Base-by-base conservation (phyloP, 257 asterid genomes). In the Petrea volubilis region DNA sequence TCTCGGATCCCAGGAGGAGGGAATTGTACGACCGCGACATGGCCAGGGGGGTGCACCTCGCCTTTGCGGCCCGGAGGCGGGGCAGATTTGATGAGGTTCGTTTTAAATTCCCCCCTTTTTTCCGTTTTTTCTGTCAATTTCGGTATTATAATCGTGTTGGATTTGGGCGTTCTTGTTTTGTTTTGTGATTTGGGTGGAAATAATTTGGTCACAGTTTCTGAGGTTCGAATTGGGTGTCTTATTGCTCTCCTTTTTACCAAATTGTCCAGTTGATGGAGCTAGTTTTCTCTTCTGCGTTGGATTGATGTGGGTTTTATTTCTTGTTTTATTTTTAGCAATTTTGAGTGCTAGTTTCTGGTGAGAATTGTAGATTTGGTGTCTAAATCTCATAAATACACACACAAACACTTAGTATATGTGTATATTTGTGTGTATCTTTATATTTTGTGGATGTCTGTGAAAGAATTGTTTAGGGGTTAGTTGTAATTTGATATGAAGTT, bases 1-100 rank as follows among this genome's bases (percentile, higher is more conserved):
- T 93, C 11, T 93, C 98, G 57, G 97, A 93, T 83, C 98, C 97
- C 0, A 51, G 44, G 24, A 70, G 70, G 46, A 80, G 89, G 20
- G 95, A 81, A 12, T 75, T 83, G 68, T 93, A 93, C 52, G 98
- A 93, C 60, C 80, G 52, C 6, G 80, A 88, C 67, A 70, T 83
- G 78, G 77, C 81, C 20, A 76, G 31, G 27, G 96, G 92, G 1
- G 63, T 90, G 68, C 87, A 77, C 69, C 82, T 82, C 31, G 87
- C 90, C 13, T 83, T 89, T 9, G 71, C 80, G 24, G 70, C 92
- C 31, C 78, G 84, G 12, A 69, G 82, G 21, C 86, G 84, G 5
- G 41, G 49, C 73, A 78, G 69, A 58, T 82, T 64, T 60, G 78
- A 86, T 18, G 75, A 90, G 89, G 98, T 92, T 56, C 2, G 72